Evolutionary conservation across 2,329 filamentous ascomycete species (phyloP).

Genomic region (Penicillium janthinellum): DNA sequence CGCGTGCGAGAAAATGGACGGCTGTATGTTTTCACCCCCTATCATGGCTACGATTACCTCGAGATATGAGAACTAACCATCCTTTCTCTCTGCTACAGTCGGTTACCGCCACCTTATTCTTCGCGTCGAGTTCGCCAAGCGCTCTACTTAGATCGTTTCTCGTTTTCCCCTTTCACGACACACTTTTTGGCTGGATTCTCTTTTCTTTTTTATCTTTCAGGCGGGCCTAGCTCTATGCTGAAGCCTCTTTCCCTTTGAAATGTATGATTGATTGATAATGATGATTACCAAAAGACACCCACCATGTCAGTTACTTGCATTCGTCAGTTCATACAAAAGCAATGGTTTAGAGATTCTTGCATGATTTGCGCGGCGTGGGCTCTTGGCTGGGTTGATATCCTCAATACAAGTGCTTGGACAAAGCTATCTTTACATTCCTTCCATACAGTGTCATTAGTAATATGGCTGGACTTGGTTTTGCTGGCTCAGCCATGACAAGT

Average conservation of each 20-base stretch:
- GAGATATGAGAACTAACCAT: conserved; percentile 25
- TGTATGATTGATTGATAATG: conserved; percentile 44
- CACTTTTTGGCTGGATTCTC: conserved; percentile 31
- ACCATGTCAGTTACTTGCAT: conserved; percentile 35
- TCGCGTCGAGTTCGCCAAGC: conserved; percentile 56
- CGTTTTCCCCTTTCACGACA: conserved; percentile 31
- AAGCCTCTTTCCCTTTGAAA: conserved; percentile 38
- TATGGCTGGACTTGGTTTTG: not conserved
- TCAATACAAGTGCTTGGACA: not conserved
- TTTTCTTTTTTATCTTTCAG: conserved; percentile 33
- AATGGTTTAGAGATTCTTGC: conserved; percentile 30
- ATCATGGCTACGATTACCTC: not conserved
- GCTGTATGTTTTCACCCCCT: conserved; percentile 58
- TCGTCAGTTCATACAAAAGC: conserved; percentile 34
- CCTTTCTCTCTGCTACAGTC: conserved; percentile 35
- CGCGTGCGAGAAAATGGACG: conserved; percentile 97
- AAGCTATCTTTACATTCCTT: not conserved
- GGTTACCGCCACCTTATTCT: conserved; percentile 57
- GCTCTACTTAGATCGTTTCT: conserved; percentile 40
- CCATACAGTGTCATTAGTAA: too few relatives aligned
- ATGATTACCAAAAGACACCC: conserved; percentile 37
- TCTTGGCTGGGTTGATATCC: not conserved
- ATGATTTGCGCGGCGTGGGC: conserved; percentile 1
- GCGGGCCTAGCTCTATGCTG: conserved; percentile 32
- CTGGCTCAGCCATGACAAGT: not conserved